Conservation (phyloP, 225 moss, liverwort and hornwort genomes). For the Neckera pumila region DNA sequence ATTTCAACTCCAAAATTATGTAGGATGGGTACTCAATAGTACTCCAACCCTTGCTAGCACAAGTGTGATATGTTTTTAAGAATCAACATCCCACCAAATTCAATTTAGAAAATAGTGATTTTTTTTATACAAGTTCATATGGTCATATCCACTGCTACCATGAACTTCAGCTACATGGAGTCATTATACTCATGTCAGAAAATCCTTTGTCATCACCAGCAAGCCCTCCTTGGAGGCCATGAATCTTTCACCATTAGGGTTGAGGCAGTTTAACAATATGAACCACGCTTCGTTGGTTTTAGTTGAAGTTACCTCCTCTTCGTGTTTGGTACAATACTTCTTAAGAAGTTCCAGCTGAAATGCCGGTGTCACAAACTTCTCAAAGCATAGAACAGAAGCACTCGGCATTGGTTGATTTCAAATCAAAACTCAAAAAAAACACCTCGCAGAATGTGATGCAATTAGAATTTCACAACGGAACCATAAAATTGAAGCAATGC, state of each 20-base stretch:
- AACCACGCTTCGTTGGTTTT: background rate
- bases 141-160: background rate
- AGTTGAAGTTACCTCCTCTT: background rate
- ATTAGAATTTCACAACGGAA: background rate
- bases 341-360: background rate
- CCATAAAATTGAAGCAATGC: background rate
- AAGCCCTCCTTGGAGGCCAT: background rate
- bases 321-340: background rate
- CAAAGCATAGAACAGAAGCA: background rate
- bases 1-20: background rate
- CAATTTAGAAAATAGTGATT: background rate
- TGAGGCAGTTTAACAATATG: background rate
- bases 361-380: background rate
- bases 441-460: background rate
- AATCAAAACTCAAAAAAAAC: background rate
- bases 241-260: background rate
- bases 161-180: background rate
- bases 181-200: background rate
- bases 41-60: rapidly evolving
- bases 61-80: no score
- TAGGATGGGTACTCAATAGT: rapidly evolving
- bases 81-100: background rate
- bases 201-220: background rate
- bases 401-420: background rate
- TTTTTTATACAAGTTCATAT: background rate